These are phyloP conservation scores for Phaeotremella skinneri DNA, from an alignment of 768 basidiomycete species.

Conservation along the genomic window DNA sequence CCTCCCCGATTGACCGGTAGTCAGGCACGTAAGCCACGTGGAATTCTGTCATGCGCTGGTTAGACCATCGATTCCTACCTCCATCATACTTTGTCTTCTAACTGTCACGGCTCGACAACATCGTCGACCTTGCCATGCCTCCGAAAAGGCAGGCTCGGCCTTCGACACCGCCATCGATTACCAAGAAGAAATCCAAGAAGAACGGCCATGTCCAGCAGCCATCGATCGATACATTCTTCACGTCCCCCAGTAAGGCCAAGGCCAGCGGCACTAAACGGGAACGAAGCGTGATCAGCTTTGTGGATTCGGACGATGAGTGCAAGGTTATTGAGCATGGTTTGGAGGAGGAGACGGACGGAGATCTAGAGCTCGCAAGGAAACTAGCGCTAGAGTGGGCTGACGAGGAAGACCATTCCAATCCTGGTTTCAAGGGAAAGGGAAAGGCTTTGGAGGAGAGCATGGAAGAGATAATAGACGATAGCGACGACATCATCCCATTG, in stretches of 20 bases:
- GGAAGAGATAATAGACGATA: slow-evolving; percentile 23
- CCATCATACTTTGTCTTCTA: background rate
- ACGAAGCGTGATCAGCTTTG: slow-evolving; percentile 23
- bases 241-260: slow-evolving; percentile 26
- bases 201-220: slow-evolving; percentile 8
- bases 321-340: background rate
- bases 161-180: slow-evolving; percentile 17
- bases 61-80: too few species aligned
- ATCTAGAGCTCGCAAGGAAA: slow-evolving; percentile 26
- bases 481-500: slow-evolving; percentile 22
- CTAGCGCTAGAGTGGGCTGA: slow-evolving; percentile 29
- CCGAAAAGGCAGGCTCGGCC: slow-evolving; percentile 22
- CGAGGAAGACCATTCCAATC: slow-evolving; percentile 14
- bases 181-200: slow-evolving; percentile 16
- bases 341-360: slow-evolving; percentile 10
- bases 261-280: background rate
- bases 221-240: slow-evolving; percentile 28
- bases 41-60: background rate
- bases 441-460: slow-evolving; percentile 32
- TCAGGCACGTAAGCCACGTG: background rate
- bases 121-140: slow-evolving; percentile 18
- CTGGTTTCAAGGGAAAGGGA: slow-evolving; percentile 57
- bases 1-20: background rate
- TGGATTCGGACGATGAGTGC: slow-evolving; percentile 22
- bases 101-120: too few species aligned